Percentiles rank a stretch among this genome's conserved stretches.
Evolutionary conservation across 768 basidiomycete genomes (phyloP).

Genomic region (Lactarius trivialis): DNA sequence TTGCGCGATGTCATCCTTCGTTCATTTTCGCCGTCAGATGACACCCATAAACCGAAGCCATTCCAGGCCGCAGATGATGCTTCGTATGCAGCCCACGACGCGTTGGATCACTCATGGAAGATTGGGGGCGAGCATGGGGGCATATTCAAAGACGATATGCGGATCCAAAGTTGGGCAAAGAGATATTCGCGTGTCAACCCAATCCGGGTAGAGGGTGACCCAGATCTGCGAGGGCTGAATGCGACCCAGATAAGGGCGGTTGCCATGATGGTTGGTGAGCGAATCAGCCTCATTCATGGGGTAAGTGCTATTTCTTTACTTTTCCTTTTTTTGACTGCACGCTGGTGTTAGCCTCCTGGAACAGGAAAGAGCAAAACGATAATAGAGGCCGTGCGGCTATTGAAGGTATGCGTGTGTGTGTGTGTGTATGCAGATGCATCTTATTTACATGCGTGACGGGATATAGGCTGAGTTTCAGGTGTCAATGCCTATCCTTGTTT

Average conservation of each 20-base stretch:
- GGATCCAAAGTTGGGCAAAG: conserved; percentile 75
- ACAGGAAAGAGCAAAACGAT: conserved; percentile 93
- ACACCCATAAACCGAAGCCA: conserved; percentile 30
- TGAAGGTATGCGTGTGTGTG: conserved; percentile 50
- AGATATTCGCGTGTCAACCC: conserved; percentile 58
- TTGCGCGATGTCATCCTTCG: conserved; percentile 66
- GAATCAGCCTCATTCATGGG: conserved; percentile 79
- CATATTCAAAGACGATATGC: conserved; percentile 62
- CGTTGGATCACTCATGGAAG: conserved; percentile 34
- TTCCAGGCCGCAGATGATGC: conserved; percentile 38
- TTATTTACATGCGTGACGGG: background rate
- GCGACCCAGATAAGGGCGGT: conserved; percentile 73
- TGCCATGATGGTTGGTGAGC: conserved; percentile 79
- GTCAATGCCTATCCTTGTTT: conserved; percentile 79
- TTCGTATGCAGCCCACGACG: conserved; percentile 33
- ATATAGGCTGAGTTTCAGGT: conserved; percentile 68
- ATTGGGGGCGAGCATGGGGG: conserved; percentile 32
- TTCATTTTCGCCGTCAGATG: conserved; percentile 36
- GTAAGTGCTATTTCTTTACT: conserved; percentile 39
- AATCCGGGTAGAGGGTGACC: conserved; percentile 71
- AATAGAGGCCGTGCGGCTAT: conserved; percentile 71
- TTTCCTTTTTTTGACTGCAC: background rate
- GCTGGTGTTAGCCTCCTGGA: conserved; percentile 67
- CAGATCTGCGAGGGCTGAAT: conserved; percentile 58
- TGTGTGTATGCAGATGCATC: background rate